Percentiles rank a stretch among this genome's conserved stretches.
Conservation (phyloP, 2,329 filamentous ascomycete species). For the Teratosphaeria pseudoeucalypti region DNA sequence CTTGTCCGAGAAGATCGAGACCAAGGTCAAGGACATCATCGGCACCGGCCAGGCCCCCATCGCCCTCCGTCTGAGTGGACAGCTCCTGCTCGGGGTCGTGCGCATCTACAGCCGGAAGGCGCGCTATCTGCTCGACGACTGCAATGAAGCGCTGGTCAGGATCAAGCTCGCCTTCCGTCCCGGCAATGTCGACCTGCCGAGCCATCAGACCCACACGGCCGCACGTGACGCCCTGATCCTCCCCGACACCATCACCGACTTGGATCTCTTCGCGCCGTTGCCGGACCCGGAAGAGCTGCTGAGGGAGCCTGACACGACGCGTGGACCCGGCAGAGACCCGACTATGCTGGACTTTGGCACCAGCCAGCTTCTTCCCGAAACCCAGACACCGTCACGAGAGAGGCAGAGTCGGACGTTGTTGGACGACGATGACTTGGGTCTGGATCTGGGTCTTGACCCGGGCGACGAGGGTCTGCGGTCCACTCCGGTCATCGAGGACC, state of each 20-base stretch:
- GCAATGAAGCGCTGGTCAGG: constrained; percentile 93
- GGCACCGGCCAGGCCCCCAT: constrained; percentile 87
- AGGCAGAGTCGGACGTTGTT: constrained; percentile 31
- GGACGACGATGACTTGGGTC: constrained; percentile 47
- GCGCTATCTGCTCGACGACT: constrained; percentile 90
- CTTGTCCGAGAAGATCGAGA: constrained; percentile 84
- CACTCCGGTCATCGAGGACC: constrained; percentile 17
- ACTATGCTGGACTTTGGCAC: constrained; percentile 46
- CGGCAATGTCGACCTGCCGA: constrained; percentile 91
- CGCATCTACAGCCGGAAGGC: constrained; percentile 97
- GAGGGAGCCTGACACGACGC: constrained; percentile 15
- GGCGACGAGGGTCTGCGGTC: constrained; percentile 27
- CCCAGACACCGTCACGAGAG: constrained; percentile 19
- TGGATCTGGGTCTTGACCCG: constrained; percentile 52
- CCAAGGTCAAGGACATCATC: constrained; percentile 91
- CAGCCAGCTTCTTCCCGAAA: constrained; percentile 65
- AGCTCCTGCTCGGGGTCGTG: constrained; percentile 88
- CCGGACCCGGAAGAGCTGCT: constrained; percentile 80
- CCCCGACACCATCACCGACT: constrained; percentile 84
- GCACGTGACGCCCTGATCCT: constrained; percentile 80
- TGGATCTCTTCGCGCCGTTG: constrained; percentile 67
- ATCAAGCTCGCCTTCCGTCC: constrained; percentile 98
- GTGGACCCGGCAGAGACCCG: constrained; percentile 29
- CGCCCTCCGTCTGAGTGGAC: constrained; percentile 84
- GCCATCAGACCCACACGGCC: constrained; percentile 61